phyloP scores from a whole-genome alignment of 805 yeast species.

The Spathaspora passalidarum region DNA sequence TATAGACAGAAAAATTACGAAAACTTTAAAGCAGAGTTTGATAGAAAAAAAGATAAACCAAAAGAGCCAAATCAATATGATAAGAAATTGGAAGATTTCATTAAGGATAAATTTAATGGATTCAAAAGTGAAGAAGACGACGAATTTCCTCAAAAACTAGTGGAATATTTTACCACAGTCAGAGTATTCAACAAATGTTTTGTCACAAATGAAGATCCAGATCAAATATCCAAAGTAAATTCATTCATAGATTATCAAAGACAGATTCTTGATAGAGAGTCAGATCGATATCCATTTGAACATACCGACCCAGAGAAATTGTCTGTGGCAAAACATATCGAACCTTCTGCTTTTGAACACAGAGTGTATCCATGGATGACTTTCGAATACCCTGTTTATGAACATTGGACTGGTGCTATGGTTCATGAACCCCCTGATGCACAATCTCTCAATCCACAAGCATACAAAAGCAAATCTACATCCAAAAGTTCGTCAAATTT shows the following conservation, averaged over 20 bases:
- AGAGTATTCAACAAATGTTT: slow-evolving; percentile 45
- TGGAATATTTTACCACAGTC: slow-evolving; percentile 41
- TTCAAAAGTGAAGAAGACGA: slow-evolving; percentile 9
- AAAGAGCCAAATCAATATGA: slow-evolving; percentile 8
- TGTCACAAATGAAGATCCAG: slow-evolving; percentile 18
- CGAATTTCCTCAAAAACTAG: slow-evolving; percentile 21
- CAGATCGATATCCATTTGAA: neutral
- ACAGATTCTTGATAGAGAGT: neutral
- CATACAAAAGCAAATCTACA: neutral
- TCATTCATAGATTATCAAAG: neutral
- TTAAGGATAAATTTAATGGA: slow-evolving; percentile 28
- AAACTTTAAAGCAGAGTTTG: slow-evolving; percentile 24
- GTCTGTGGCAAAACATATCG: too few species aligned
- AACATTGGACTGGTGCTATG: slow-evolving; percentile 38
- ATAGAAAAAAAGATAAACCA: slow-evolving; percentile 19
- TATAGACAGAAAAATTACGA: slow-evolving; percentile 21
- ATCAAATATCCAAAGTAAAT: neutral
- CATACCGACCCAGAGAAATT: neutral
- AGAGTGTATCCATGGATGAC: slow-evolving; percentile 41
- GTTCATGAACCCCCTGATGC: slow-evolving; percentile 5
- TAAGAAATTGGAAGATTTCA: slow-evolving; percentile 18
- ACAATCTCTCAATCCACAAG: neutral
- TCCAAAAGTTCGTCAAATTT: slow-evolving; percentile 8
- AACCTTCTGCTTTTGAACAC: slow-evolving; percentile 21
- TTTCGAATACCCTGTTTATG: slow-evolving; percentile 32